Evolutionary conservation across 495 filamentous ascomycete species (phyloP).

Genomic region (Podospora comata): DNA sequence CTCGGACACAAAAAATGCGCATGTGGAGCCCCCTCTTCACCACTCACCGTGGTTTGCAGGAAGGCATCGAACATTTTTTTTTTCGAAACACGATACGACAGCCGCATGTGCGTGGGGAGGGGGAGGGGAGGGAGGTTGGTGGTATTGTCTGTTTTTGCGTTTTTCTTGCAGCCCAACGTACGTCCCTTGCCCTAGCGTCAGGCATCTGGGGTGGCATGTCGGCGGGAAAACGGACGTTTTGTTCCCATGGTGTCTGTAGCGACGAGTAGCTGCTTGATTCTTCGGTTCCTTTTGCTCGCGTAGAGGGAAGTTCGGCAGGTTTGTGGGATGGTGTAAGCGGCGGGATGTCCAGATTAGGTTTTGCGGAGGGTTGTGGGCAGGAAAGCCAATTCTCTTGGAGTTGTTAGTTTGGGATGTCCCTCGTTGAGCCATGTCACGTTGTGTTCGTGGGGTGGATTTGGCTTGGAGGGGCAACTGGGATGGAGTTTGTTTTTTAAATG

Average conservation of each 20-base stretch:
- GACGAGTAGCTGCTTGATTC: not conserved
- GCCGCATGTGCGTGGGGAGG: not conserved
- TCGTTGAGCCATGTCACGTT: not conserved
- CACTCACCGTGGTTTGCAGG: not conserved
- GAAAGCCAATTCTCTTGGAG: not conserved
- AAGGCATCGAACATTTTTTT: not conserved
- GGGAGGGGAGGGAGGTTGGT: not conserved
- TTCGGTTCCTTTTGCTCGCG: not conserved
- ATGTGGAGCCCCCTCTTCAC: not conserved
- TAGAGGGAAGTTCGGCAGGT: not conserved
- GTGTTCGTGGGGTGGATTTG: not conserved
- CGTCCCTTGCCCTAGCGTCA: not conserved
- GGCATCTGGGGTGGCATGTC: conserved; percentile 5
- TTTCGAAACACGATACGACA: not conserved
- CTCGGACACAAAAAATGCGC: not conserved
- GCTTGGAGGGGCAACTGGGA: not conserved
- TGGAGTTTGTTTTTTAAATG: not conserved
- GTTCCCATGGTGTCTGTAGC: too few species aligned
- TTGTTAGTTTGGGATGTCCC: not conserved
- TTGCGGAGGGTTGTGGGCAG: not conserved
- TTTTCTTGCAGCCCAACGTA: not conserved
- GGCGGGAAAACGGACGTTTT: not conserved
- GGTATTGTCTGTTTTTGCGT: not conserved
- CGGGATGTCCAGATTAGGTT: not conserved
- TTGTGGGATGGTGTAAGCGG: not conserved